Evolutionary conservation across 78 protist genomes (phyloP).

Genomic region (Blattamonas nauphoetae): DNA sequence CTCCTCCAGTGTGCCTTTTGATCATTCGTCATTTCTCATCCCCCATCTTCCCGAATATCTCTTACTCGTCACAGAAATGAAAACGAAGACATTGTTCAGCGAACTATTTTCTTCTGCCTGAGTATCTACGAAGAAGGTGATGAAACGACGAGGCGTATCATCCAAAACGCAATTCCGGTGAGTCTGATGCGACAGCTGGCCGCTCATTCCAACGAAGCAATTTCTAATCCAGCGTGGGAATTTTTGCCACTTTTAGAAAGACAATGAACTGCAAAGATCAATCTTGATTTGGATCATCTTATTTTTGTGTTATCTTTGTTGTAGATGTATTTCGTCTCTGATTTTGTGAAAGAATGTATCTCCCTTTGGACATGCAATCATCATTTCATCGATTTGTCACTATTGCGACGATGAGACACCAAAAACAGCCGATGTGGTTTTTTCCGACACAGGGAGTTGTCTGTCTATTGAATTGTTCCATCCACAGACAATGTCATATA

Average conservation of each 20-base stretch:
- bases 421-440: no score
- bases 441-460: no score
- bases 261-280: neutral
- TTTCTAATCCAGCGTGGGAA: neutral
- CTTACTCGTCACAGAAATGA: neutral
- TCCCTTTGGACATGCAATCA: no score
- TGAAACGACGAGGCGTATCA: neutral
- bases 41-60: neutral
- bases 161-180: neutral
- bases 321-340: no score
- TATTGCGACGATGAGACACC: no score
- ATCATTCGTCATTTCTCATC: neutral
- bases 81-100: neutral
- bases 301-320: no score
- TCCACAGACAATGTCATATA: no score
- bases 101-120: neutral
- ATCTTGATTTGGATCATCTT: no score
- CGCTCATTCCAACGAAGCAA: neutral
- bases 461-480: no score
- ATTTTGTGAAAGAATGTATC: no score
- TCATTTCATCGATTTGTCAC: no score
- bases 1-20: neutral
- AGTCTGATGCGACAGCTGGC: neutral
- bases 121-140: neutral
- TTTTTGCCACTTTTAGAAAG: neutral